phyloP scores from a whole-genome alignment of 192 early-diverging fungal genomes.

The Entrophospora sp. region DNA sequence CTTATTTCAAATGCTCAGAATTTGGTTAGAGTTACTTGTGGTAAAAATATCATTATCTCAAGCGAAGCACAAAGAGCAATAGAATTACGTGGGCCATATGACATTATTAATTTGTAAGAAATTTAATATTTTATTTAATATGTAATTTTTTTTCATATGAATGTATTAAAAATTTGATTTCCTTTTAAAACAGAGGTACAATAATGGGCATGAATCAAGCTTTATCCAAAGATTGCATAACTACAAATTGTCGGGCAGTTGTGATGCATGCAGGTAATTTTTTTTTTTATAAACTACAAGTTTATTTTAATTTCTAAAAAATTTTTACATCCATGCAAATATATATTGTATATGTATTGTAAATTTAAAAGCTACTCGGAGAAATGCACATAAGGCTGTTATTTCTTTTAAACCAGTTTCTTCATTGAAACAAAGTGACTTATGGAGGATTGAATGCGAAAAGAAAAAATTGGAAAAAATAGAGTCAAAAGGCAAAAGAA shows the following conservation, averaged over 20 bases:
- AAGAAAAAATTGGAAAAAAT: background rate
- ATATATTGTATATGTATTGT: background rate
- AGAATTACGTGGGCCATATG: constrained; percentile 65
- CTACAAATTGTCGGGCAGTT: constrained; percentile 45
- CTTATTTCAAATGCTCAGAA: constrained; percentile 58
- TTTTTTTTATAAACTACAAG: too few relatives aligned
- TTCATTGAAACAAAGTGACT: constrained; percentile 27
- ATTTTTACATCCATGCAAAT: background rate
- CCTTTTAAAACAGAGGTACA: constrained; percentile 34
- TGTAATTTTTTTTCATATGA: background rate
- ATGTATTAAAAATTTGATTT: background rate
- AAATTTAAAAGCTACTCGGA: constrained; percentile 35
- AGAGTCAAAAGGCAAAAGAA: background rate
- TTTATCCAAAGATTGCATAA: constrained; percentile 42
- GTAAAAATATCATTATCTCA: constrained; percentile 69
- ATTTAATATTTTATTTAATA: background rate
- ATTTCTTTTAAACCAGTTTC: constrained; percentile 33
- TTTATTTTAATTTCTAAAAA: background rate
- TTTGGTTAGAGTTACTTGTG: constrained; percentile 61
- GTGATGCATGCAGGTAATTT: constrained; percentile 43
- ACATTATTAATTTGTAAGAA: constrained; percentile 76
- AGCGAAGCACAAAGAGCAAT: constrained; percentile 61
- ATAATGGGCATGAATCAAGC: constrained; percentile 54
- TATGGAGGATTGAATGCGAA: constrained; percentile 33
- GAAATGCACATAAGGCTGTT: constrained; percentile 38